A percentile compares a stretch with the other conserved stretches of the same genome.
phyloP scores from a whole-genome alignment of 306 rosid genomes.

The Cucurbita pepo region DNA sequence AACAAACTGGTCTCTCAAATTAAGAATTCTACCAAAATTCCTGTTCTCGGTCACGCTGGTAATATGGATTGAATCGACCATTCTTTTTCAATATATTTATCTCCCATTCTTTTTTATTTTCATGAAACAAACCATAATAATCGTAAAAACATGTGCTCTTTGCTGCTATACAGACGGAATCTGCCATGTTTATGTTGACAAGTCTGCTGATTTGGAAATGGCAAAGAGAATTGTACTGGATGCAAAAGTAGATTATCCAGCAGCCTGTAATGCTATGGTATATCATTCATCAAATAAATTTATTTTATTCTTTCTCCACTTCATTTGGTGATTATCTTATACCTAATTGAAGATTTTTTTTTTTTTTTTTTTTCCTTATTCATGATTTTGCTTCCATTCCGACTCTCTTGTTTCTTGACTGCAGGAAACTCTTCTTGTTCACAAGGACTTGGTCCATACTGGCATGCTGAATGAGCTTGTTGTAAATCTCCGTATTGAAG shows the following conservation, averaged over 20 bases:
- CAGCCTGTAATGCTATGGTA: constrained; percentile 99
- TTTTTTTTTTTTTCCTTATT: background rate
- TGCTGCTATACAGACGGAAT: constrained; percentile 68
- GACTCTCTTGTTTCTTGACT: constrained; percentile 13
- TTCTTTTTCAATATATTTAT: background rate
- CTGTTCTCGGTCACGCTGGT: constrained; percentile 99
- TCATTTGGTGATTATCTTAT: background rate
- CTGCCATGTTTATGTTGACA: constrained; percentile 86
- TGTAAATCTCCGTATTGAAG: constrained; percentile 57
- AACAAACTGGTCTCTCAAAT: constrained; percentile 87
- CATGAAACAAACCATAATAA: background rate
- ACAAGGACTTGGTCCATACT: constrained; percentile 40
- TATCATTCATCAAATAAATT: background rate
- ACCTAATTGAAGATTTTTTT: background rate
- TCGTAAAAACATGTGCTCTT: background rate
- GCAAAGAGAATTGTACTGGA: constrained; percentile 65
- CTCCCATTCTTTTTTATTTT: constrained; percentile 5
- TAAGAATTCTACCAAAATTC: constrained; percentile 84
- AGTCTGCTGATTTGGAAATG: constrained; percentile 82
- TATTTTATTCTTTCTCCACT: background rate
- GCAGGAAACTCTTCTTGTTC: constrained; percentile 96
- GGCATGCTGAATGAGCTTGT: constrained; percentile 42
- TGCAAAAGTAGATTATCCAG: constrained; percentile 92
- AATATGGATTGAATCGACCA: constrained; percentile 15
- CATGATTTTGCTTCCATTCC: background rate